Conservation (phyloP, 371 early-diverging fungal genomes). For the Sporodiniella umbellata region DNA sequence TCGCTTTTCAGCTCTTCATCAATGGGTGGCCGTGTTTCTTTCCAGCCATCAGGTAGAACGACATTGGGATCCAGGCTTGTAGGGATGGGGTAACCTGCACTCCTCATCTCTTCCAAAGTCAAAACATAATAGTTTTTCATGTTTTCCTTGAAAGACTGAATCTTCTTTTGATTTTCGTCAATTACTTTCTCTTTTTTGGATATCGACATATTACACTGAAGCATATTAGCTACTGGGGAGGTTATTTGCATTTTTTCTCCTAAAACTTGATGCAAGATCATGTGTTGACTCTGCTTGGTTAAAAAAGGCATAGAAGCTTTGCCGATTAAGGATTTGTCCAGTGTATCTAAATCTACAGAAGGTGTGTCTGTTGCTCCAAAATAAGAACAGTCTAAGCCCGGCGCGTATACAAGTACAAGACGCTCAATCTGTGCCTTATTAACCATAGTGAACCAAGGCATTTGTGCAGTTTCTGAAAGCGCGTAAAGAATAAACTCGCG, state of each 20-base stretch:
- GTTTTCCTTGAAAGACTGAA: slow-evolving; percentile 18
- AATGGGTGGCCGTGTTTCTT: slow-evolving; percentile 41
- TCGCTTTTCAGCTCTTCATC: slow-evolving; percentile 7
- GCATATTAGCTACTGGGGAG: slow-evolving; percentile 28
- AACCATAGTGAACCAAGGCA: slow-evolving; percentile 28
- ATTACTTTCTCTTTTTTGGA: slow-evolving; percentile 19
- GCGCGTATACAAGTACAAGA: slow-evolving; percentile 31
- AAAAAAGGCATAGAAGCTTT: slow-evolving; percentile 37
- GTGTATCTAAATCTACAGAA: slow-evolving; percentile 10
- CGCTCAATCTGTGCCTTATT: slow-evolving; percentile 23
- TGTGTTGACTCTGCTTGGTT: slow-evolving; percentile 22
- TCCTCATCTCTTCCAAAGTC: slow-evolving; percentile 44
- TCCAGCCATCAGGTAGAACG: slow-evolving; percentile 47
- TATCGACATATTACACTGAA: slow-evolving; percentile 31
- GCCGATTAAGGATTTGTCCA: slow-evolving; percentile 19
- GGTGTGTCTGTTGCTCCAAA: slow-evolving; percentile 23
- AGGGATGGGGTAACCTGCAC: slow-evolving; percentile 54
- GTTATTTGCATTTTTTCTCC: slow-evolving; percentile 23
- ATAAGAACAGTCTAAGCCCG: slow-evolving; percentile 30
- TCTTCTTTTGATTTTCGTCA: slow-evolving; percentile 10
- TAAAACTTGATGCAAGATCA: slow-evolving; percentile 30
- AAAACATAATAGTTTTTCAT: slow-evolving; percentile 51
- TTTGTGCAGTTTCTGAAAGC: slow-evolving; percentile 24
- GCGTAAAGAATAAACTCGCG: slow-evolving; percentile 36
- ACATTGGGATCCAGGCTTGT: slow-evolving; percentile 33